These are phyloP conservation scores for Gossypium turneri DNA, from an alignment of 345 rosid genomes.

Conservation along the genomic window DNA sequence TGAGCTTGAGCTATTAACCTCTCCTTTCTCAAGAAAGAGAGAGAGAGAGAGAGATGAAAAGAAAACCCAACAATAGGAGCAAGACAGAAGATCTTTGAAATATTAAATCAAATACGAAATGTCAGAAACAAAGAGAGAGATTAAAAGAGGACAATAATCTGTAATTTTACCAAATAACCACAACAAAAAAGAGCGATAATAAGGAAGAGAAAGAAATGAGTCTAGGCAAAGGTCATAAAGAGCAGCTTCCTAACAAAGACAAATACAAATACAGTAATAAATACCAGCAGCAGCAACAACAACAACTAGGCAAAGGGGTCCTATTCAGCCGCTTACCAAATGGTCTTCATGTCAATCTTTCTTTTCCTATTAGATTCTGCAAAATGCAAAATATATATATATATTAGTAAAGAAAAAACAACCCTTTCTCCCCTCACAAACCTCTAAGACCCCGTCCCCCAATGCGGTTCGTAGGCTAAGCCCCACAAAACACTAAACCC, in stretches of 20 bases:
- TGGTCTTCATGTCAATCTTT: conserved; percentile 8
- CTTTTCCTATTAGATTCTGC: neutral
- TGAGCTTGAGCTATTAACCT: conserved; percentile 12
- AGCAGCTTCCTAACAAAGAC: conserved; percentile 21
- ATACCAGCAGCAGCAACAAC: conserved; percentile 5
- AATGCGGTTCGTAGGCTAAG: conserved; percentile 22
- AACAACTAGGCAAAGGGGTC: conserved; percentile 3
- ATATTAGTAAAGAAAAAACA: neutral
- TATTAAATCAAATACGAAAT: conserved; percentile 1
- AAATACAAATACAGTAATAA: neutral
- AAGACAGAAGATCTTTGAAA: conserved; percentile 15
- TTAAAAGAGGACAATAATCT: neutral
- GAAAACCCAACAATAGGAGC: conserved; percentile 15
- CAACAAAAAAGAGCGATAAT: neutral
- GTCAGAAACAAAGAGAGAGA: conserved; percentile 7
- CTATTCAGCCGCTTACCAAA: conserved; percentile 33
- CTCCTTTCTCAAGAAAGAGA: conserved; percentile 22
- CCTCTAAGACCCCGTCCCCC: conserved; percentile 15
- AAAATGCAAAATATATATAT: neutral
- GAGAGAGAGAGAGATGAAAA: conserved; percentile 12
- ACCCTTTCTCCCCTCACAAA: neutral
- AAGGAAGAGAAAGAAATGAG: neutral
- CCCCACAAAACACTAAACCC: conserved; percentile 16
- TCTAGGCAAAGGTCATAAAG: conserved; percentile 6
- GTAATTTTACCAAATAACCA: conserved; percentile 33